Base-by-base conservation (phyloP, 192 early-diverging fungal genomes). In the Phycomyces blakesleeanus region DNA sequence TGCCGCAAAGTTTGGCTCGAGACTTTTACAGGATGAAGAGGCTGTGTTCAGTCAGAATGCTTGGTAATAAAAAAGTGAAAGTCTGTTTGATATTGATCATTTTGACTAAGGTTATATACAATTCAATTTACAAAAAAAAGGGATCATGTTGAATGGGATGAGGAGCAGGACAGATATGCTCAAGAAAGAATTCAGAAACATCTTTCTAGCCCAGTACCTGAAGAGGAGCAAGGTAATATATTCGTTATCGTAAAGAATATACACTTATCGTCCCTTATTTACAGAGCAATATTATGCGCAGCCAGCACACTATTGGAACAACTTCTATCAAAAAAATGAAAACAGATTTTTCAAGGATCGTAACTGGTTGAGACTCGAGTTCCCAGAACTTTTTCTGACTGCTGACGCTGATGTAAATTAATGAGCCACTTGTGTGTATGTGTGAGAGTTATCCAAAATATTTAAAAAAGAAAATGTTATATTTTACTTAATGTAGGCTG, bases 271-370 rank as follows among this genome's bases (percentile, higher is more conserved):
- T 16, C 11, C 2, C 2, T 47, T 14, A 6, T n/a, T 11, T 14
- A 47, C 11, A 71, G 73, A 79, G 29, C 60, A 66, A 38, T 85
- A 81, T 47, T 75, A 81, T 63, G 62, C 41, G 11, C 67, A 83
- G 10, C 76, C 81, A 9, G 75, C 83, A 9, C 72, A 79, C 39
- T 89, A 76, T 75, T 93, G 89, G 87, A 83, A 91, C 72, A 86
- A 82, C 38, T 93, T 93, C 63, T 90, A 92, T 73, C 76, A 86
- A 60, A 89, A 88, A 76, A 92, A 93, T 53, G 84, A 89, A 34
- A 92, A 91, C 64, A 81, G 84, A 51, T 98, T 99, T 75, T 99
- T 96, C 82, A 97, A 97, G 68, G 94, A 99, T 77, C 81, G 97
- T 29, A 89, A 98, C 72, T 99, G 97, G 96, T 85, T 93, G 8